phyloP scores from a whole-genome alignment of 345 rosid species.

The Sonneratia alba region DNA sequence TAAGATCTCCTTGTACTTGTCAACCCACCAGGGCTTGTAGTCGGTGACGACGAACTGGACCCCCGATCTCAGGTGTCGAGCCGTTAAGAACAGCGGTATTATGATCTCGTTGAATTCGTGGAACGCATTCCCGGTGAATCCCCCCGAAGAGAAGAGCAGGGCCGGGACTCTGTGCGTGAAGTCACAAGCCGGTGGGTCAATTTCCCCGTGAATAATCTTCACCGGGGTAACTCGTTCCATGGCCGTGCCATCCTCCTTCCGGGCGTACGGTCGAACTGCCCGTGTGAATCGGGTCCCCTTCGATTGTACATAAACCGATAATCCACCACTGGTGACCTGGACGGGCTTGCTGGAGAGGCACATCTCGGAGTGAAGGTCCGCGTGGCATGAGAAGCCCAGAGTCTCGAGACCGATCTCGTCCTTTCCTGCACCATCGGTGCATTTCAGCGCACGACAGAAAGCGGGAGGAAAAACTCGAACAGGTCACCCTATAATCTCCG shows the following conservation, averaged over 20 bases:
- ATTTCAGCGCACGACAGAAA: background rate
- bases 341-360: constrained; percentile 1
- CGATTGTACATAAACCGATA: background rate
- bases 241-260: background rate
- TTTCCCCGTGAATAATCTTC: constrained; percentile 2
- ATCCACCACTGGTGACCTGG: constrained; percentile 3
- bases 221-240: constrained; percentile 9
- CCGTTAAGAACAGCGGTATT: constrained; percentile 9
- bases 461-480: background rate
- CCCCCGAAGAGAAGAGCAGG: background rate
- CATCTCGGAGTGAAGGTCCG: constrained; percentile 2
- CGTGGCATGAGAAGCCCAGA: constrained; percentile 3
- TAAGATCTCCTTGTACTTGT: background rate
- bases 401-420: background rate
- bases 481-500: background rate
- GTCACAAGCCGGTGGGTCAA: constrained; percentile 1
- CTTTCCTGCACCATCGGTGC: background rate
- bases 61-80: background rate
- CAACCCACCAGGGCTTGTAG: constrained; percentile 3
- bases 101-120: constrained; percentile 10
- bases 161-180: constrained; percentile 1
- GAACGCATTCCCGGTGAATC: background rate
- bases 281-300: background rate
- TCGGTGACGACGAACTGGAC: constrained; percentile 1
- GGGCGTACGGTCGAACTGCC: constrained; percentile 1